Evolutionary conservation across 2,329 filamentous ascomycete species (phyloP).

Genomic region (Colletotrichum sp.): DNA sequence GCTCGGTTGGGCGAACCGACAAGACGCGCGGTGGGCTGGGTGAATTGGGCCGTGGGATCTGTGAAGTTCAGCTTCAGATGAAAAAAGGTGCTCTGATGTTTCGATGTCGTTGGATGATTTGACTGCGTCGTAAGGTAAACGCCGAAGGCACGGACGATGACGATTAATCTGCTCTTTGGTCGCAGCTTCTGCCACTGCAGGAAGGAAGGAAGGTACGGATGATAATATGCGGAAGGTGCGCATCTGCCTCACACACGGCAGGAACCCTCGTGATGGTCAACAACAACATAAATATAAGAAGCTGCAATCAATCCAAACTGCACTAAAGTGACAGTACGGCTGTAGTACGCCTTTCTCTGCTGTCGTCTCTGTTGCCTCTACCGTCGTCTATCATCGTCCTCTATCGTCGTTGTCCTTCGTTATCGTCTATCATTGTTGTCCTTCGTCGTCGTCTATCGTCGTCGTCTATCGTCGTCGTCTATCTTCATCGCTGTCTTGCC

Average conservation of each 20-base stretch:
- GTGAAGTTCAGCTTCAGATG: slow-evolving; percentile 6
- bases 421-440: too few species aligned
- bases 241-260: background rate
- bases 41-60: background rate
- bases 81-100: slow-evolving; percentile 15
- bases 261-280: background rate
- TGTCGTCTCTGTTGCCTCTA: too few species aligned
- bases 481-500: too few species aligned
- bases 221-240: background rate
- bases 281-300: background rate
- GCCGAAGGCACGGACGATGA: background rate
- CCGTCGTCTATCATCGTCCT: too few species aligned
- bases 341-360: too few species aligned
- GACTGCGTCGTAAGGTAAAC: background rate
- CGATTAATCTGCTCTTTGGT: background rate
- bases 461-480: too few species aligned
- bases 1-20: background rate
- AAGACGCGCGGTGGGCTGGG: background rate
- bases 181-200: background rate
- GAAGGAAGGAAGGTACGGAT: background rate
- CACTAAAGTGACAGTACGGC: too few species aligned
- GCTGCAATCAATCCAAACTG: too few species aligned
- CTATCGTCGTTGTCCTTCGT: too few species aligned
- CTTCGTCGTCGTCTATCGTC: too few species aligned
- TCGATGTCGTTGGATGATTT: background rate